phyloP scores from a whole-genome alignment of 2,329 filamentous ascomycete species.

The Tothia fuscella region DNA sequence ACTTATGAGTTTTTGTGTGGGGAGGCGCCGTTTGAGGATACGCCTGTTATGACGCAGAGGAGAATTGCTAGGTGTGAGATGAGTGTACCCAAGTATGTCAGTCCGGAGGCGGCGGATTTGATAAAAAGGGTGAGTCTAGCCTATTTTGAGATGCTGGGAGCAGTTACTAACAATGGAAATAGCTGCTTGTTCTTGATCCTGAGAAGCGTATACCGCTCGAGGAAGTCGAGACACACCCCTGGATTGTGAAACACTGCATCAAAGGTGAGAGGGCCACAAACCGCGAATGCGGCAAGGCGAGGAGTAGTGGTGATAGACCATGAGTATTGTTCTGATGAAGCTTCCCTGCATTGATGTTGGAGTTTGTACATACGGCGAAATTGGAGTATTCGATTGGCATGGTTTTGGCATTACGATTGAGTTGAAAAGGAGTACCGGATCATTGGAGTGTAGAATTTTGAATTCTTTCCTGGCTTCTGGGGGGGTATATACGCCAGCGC shows the following conservation, averaged over 20 bases:
- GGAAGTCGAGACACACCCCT: constrained; percentile 79
- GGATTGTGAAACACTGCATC: constrained; percentile 92
- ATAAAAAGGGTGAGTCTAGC: constrained; percentile 64
- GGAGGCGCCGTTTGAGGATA: constrained; percentile 94
- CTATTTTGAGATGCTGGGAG: neutral
- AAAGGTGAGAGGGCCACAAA: constrained; percentile 23
- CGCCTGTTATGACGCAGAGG: constrained; percentile 83
- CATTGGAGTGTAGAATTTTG: constrained; percentile 17
- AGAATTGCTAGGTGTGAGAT: constrained; percentile 85
- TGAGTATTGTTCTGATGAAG: no score
- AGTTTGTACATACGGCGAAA: neutral
- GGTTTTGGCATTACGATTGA: neutral
- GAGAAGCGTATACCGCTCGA: constrained; percentile 87
- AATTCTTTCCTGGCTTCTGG: no score
- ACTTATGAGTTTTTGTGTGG: constrained; percentile 95
- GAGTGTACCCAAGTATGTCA: constrained; percentile 83
- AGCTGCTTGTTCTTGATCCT: constrained; percentile 73
- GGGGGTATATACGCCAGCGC: no score
- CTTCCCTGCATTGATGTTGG: no score
- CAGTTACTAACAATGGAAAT: constrained; percentile 11
- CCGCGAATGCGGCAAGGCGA: constrained; percentile 5
- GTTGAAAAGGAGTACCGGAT: neutral
- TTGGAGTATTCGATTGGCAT: neutral
- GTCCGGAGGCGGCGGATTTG: constrained; percentile 76
- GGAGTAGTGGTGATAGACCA: constrained; percentile 4